These are phyloP conservation scores for Crassisporium funariophilum DNA, from an alignment of 768 basidiomycete species.

Conservation along the genomic window DNA sequence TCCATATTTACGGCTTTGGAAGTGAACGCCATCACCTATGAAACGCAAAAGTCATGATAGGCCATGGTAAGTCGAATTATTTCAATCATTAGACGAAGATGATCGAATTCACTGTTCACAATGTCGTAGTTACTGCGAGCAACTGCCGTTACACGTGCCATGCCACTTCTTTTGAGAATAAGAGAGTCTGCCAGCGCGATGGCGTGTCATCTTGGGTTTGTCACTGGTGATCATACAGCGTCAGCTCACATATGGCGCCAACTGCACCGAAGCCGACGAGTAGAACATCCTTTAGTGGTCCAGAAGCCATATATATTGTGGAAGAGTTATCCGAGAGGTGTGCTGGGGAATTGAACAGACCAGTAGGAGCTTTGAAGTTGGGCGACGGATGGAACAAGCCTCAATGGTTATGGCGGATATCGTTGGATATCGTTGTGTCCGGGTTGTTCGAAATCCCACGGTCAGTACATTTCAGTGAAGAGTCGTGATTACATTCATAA, in stretches of 20 bases:
- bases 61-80: neutral
- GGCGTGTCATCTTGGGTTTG: neutral
- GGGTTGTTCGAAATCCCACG: no score
- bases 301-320: no score
- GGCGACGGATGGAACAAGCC: no score
- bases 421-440: no score
- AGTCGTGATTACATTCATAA: no score
- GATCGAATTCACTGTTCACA: constrained; percentile 42
- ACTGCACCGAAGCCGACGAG: constrained; percentile 70
- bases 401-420: no score
- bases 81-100: neutral
- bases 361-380: no score
- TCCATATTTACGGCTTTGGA: constrained; percentile 64
- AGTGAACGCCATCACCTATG: constrained; percentile 53
- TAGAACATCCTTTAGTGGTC: constrained; percentile 47
- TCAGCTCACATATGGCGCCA: constrained; percentile 59
- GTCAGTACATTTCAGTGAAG: no score
- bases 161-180: constrained; percentile 56
- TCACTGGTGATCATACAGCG: neutral
- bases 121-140: constrained; percentile 70
- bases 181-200: constrained; percentile 45
- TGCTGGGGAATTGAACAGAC: no score
- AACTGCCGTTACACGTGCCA: constrained; percentile 68
- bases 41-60: neutral
- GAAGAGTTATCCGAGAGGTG: no score